phyloP scores from a whole-genome alignment of 805 yeast species.

The Vanderwaltozyma verrucispora region DNA sequence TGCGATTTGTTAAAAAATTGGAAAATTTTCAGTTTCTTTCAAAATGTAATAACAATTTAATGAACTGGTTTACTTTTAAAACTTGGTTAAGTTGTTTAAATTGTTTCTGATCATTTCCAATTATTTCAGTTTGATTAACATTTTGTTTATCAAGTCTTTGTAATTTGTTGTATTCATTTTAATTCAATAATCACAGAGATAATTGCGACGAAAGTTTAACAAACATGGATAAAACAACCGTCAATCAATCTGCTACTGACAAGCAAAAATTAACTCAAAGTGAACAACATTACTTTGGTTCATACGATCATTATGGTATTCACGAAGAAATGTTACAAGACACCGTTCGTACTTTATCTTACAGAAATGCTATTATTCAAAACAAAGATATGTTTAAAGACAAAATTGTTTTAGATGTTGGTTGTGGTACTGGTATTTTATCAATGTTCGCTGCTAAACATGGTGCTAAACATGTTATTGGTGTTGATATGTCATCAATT shows the following conservation, averaged over 20 bases:
- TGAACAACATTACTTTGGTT: constrained; percentile 90
- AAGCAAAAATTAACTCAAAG: constrained; percentile 50
- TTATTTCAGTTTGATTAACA: not conserved
- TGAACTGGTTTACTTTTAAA: not conserved
- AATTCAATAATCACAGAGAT: no score
- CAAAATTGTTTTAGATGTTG: constrained; percentile 92
- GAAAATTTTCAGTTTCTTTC: not conserved
- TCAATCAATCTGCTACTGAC: constrained; percentile 50
- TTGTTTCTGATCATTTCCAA: no score
- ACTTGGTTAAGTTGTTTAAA: no score
- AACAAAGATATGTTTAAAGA: constrained; percentile 84
- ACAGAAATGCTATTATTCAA: constrained; percentile 84
- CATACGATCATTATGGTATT: constrained; percentile 94
- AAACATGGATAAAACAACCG: constrained; percentile 18
- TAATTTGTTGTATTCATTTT: not conserved
- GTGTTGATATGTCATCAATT: constrained; percentile 94
- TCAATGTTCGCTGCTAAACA: constrained; percentile 98
- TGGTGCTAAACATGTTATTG: constrained; percentile 97
- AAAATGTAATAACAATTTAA: not conserved
- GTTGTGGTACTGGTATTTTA: constrained; percentile 97
- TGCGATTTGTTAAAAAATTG: not conserved
- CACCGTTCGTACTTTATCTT: constrained; percentile 80
- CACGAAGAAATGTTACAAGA: constrained; percentile 99
- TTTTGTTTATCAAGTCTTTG: not conserved
- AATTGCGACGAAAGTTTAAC: no score